Evolutionary conservation across 2,329 filamentous ascomycete species (phyloP), one percentile per base, ranked within the genome.

Genomic region (Rutstroemia sp.): DNA sequence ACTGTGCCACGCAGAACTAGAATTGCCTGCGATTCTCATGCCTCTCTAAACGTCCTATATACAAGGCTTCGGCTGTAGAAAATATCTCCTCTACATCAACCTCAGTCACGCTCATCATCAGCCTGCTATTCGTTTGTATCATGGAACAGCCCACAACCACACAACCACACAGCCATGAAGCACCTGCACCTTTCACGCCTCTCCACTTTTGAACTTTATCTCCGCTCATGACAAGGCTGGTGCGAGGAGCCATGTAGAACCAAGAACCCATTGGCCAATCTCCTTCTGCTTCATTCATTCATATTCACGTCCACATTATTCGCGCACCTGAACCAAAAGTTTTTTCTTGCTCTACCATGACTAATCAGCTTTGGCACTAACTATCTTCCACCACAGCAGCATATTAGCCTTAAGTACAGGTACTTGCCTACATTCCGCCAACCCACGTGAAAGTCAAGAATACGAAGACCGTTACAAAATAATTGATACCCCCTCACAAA

Each of bases 171-270:
- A 34, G 30, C 30, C 30, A 34, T 34, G 12, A 12, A 34, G 12
- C 30, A 34, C 30, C 30, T 62, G 62, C 41, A 34, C 49, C 46
- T 55, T 56, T 57, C 58, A 59, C 59, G 61, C 55, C 23, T 63
- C 59, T 25, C 58, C 58, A 10, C 64, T 59, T 4, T 52, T 18
- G 10, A 61, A 27, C 16, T 45, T 34, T 10, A 34, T 34, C 30
- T 34, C 30, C 30, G 39, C 19, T 42, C n/a, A 6, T 19, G 39
- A 42, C 16, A 42, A 19, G 39, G 19, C 39, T 14, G 39, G n/a
- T 42, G 39, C n/a, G 9, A 18, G n/a, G n/a, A 10, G 25, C 25
- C 25, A 27, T 27, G 25, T 42, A 19, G 19, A 8, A n/a, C 7
- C 8, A 5, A 2, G 19, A 42, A 42, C 16, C 39, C 39, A 42